These are phyloP conservation scores for Talaromyces sp. DNA, from an alignment of 2,329 filamentous ascomycete genomes.

Conservation along the genomic window DNA sequence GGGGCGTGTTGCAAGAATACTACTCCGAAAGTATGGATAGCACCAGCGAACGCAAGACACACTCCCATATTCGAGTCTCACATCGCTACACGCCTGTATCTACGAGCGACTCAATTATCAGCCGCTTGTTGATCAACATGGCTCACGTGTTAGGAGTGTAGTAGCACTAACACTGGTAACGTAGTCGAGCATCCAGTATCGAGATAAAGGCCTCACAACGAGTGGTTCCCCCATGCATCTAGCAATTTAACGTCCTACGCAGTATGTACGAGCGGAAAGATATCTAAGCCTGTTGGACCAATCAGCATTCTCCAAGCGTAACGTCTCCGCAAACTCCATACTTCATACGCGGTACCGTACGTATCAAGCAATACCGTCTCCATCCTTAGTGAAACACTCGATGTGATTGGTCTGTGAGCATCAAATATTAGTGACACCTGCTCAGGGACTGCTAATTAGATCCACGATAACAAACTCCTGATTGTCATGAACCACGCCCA, in stretches of 20 bases:
- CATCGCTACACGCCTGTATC: not conserved
- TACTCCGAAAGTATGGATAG: too few relatives aligned
- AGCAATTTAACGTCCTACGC: not conserved
- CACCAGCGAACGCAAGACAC: not conserved
- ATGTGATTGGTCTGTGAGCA: not conserved
- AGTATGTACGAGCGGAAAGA: not conserved
- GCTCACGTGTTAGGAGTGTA: not conserved
- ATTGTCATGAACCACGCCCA: slow-evolving; percentile 4
- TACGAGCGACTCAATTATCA: not conserved
- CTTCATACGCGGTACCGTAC: not conserved
- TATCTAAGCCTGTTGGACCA: not conserved
- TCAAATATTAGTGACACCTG: not conserved
- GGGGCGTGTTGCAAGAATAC: not conserved
- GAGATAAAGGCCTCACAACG: not conserved
- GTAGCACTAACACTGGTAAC: not conserved
- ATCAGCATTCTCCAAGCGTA: not conserved
- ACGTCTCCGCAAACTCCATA: slow-evolving; percentile 11
- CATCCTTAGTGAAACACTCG: not conserved
- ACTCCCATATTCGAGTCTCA: not conserved
- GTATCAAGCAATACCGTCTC: not conserved
- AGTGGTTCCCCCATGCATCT: not conserved
- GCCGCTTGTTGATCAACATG: too few relatives aligned
- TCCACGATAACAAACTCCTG: slow-evolving; percentile 6
- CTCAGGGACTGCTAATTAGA: slow-evolving; percentile 8
- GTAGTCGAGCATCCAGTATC: not conserved